Evolutionary conservation across 2,329 filamentous ascomycete species (phyloP).

Genomic region (Sporothrix inflata): DNA sequence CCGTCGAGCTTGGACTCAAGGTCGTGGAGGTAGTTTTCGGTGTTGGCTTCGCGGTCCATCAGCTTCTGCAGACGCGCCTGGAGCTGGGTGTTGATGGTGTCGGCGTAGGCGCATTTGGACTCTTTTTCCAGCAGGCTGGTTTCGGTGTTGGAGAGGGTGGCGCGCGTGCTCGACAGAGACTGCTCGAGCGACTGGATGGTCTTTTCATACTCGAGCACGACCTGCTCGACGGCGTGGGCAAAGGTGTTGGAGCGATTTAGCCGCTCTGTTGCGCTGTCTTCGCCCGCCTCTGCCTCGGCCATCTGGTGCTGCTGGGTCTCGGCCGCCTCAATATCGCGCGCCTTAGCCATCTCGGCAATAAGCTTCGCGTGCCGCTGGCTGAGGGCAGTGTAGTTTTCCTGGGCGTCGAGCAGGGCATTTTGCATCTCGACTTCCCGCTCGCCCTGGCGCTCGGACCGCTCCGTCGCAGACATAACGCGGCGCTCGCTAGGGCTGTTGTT

Average conservation of each 20-base stretch:
- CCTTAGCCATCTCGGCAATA: slow-evolving; percentile 89
- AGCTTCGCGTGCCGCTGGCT: slow-evolving; percentile 94
- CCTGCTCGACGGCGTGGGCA: slow-evolving; percentile 91
- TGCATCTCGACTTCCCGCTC: slow-evolving; percentile 89
- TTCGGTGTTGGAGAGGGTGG: slow-evolving; percentile 81
- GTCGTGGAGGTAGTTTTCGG: slow-evolving; percentile 90
- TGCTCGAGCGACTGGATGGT: slow-evolving; percentile 93
- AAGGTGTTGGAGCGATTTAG: slow-evolving; percentile 95
- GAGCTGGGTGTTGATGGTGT: slow-evolving; percentile 88
- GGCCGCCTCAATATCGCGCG: slow-evolving; percentile 68
- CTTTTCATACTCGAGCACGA: slow-evolving; percentile 97
- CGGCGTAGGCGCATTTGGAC: slow-evolving; percentile 88
- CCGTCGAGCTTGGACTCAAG: slow-evolving; percentile 89
- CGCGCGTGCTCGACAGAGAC: slow-evolving; percentile 84
- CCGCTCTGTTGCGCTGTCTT: slow-evolving; percentile 81
- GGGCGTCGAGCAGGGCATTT: slow-evolving; percentile 86
- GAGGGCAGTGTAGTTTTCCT: slow-evolving; percentile 92
- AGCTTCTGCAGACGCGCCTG: slow-evolving; percentile 90
- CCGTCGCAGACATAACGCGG: slow-evolving; percentile 60
- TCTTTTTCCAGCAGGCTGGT: slow-evolving; percentile 89
- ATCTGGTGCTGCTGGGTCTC: slow-evolving; percentile 54
- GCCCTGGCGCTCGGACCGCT: slow-evolving; percentile 76
- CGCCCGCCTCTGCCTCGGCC: slow-evolving; percentile 61
- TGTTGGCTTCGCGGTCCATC: slow-evolving; percentile 86
- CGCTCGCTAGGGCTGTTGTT: slow-evolving; percentile 59